Evolutionary conservation across 257 asterid genomes (phyloP).

Genomic region (Craterostigma plantagineum): DNA sequence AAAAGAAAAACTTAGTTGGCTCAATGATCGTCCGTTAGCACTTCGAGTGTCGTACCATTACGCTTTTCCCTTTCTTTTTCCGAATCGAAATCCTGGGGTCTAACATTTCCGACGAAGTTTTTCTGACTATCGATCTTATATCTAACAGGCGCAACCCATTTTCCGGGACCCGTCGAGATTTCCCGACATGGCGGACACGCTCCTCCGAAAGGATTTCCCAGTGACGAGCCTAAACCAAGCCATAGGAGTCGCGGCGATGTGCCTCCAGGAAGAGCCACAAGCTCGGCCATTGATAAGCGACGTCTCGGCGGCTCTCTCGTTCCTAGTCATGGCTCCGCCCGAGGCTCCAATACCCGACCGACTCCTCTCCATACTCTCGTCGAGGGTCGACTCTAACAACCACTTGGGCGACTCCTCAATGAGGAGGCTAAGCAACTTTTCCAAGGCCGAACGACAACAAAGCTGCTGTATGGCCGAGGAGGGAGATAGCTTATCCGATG

Average conservation of each 20-base stretch:
- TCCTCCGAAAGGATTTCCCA: conserved; percentile 20
- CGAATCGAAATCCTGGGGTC: too few species aligned
- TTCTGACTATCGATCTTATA: not conserved
- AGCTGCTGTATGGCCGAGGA: conserved; percentile 8
- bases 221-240: conserved; percentile 62
- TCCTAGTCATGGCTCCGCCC: conserved; percentile 36
- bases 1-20: too few species aligned
- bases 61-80: too few species aligned
- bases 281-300: conserved; percentile 63
- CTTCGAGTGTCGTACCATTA: too few species aligned
- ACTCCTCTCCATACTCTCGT: conserved; percentile 14
- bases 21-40: too few species aligned
- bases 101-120: conserved; percentile 1
- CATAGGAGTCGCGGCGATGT: conserved; percentile 72
- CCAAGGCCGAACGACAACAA: too few species aligned
- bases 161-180: conserved; percentile 44
- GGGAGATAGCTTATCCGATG: not conserved
- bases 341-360: conserved; percentile 33
- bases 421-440: not conserved
- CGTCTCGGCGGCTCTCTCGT: conserved; percentile 49
- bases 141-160: conserved; percentile 44
- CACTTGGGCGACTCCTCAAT: conserved; percentile 9
- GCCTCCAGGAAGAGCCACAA: conserved; percentile 57
- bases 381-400: conserved; percentile 12
- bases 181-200: conserved; percentile 59